These are phyloP conservation scores for Cystobasidium tubakii DNA, from an alignment of 768 basidiomycete species.

Conservation along the genomic window DNA sequence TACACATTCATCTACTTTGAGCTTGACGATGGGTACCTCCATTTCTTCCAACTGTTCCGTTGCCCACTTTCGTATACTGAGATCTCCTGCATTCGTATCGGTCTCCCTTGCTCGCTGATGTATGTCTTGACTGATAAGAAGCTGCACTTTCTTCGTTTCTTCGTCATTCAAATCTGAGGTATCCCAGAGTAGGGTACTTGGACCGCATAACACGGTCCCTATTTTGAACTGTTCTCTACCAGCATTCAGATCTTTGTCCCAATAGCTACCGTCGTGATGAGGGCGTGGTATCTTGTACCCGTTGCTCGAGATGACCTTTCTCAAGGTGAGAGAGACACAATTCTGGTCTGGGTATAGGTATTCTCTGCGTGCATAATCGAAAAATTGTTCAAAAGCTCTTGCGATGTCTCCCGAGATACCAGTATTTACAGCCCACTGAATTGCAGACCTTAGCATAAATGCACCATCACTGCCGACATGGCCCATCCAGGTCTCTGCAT, in stretches of 20 bases:
- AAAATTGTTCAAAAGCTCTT: not conserved
- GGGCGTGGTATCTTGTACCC: constrained; percentile 4
- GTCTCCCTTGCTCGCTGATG: not conserved
- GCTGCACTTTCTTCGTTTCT: not conserved
- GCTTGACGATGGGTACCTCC: not conserved
- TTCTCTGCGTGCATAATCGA: not conserved
- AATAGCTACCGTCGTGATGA: constrained; percentile 23
- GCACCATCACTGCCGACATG: not conserved
- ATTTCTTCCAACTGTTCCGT: not conserved
- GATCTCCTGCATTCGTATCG: not conserved
- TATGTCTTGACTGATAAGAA: not conserved
- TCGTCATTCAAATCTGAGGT: not conserved
- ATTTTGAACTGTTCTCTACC: constrained; percentile 9
- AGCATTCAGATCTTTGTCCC: not conserved
- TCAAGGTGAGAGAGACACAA: not conserved
- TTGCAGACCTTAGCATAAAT: not conserved
- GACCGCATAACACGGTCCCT: constrained; percentile 9
- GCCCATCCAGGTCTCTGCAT: not conserved
- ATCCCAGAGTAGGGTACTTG: constrained; percentile 22
- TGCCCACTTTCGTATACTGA: constrained; percentile 7
- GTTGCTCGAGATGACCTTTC: not conserved
- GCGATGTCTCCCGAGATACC: constrained; percentile 6
- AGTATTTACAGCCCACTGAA: not conserved
- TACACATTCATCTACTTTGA: not conserved
- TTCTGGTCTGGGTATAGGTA: constrained; percentile 1